These are phyloP conservation scores for Microbotryum lychnidis-dioicae DNA, from an alignment of 1,284 basidiomycete species.

Conservation along the genomic window DNA sequence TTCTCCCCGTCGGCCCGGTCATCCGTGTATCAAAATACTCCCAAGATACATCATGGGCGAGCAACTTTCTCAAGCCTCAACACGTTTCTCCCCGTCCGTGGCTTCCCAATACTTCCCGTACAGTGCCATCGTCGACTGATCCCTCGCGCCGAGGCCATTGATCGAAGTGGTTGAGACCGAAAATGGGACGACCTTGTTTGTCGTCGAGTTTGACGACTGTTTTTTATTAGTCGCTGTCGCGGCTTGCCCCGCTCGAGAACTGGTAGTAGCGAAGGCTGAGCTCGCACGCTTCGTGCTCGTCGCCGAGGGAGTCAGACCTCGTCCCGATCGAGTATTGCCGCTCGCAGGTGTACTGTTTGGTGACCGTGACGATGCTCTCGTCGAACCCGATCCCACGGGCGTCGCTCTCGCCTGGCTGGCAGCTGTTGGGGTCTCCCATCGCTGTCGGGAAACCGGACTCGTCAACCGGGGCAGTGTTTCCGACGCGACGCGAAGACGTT, in stretches of 20 bases:
- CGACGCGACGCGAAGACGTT: conserved; percentile 15
- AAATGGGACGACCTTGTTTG: no score
- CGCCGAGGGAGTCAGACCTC: background rate
- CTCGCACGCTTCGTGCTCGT: background rate
- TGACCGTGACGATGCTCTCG: background rate
- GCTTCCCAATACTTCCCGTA: no score
- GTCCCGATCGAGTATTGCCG: background rate
- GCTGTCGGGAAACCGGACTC: background rate
- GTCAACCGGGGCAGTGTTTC: background rate
- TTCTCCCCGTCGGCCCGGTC: no score
- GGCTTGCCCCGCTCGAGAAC: no score
- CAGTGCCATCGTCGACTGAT: no score
- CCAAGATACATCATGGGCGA: no score
- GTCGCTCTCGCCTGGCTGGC: conserved; percentile 3
- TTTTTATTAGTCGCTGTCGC: background rate
- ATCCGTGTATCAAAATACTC: no score
- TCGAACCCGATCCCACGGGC: background rate
- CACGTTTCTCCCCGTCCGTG: no score
- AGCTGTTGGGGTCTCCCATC: conserved; percentile 13
- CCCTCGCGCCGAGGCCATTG: no score
- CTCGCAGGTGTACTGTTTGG: background rate
- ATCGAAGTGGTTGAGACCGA: no score
- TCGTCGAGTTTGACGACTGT: background rate
- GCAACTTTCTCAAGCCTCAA: no score
- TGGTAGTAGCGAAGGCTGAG: background rate